These are phyloP conservation scores for Earliella scabrosa DNA, from an alignment of 1,284 basidiomycete genomes.

Conservation along the genomic window DNA sequence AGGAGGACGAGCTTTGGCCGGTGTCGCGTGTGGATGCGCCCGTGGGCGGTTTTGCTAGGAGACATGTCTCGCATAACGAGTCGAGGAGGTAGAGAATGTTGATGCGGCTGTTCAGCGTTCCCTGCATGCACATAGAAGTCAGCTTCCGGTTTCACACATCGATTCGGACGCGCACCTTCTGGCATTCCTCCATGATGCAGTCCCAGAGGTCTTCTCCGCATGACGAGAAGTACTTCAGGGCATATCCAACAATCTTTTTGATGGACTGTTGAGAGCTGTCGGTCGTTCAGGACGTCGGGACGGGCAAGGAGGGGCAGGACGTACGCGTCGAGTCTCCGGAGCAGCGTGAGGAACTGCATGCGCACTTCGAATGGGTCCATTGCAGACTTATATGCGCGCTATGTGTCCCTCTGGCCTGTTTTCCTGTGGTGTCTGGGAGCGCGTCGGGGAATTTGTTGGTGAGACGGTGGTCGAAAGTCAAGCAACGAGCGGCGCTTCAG, in stretches of 20 bases:
- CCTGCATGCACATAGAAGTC: slow-evolving; percentile 47
- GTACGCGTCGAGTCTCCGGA: slow-evolving; percentile 81
- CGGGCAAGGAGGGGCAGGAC: slow-evolving; percentile 38
- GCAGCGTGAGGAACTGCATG: slow-evolving; percentile 79
- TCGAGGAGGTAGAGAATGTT: slow-evolving; percentile 95
- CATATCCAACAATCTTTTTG: slow-evolving; percentile 86
- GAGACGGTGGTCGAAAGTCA: too few species aligned
- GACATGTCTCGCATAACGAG: slow-evolving; percentile 80
- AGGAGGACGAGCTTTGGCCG: slow-evolving; percentile 54
- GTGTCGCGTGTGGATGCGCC: slow-evolving; percentile 44
- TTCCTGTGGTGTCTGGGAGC: too few species aligned
- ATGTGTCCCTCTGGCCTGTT: too few species aligned
- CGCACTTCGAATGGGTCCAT: slow-evolving; percentile 94
- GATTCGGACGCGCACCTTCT: slow-evolving; percentile 59
- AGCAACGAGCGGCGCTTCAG: too few species aligned
- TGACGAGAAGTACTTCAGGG: slow-evolving; percentile 80
- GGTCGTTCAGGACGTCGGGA: slow-evolving; percentile 35
- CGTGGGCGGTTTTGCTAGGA: slow-evolving; percentile 63
- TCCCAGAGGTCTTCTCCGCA: slow-evolving; percentile 96
- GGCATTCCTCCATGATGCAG: slow-evolving; percentile 89
- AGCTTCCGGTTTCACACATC: not conserved
- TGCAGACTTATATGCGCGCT: not conserved
- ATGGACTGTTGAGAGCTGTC: slow-evolving; percentile 86
- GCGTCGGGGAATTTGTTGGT: too few species aligned
- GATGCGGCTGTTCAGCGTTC: slow-evolving; percentile 87